These are phyloP conservation scores for Penicillium glabrum DNA, from an alignment of 2,329 filamentous ascomycete species.

Conservation along the genomic window DNA sequence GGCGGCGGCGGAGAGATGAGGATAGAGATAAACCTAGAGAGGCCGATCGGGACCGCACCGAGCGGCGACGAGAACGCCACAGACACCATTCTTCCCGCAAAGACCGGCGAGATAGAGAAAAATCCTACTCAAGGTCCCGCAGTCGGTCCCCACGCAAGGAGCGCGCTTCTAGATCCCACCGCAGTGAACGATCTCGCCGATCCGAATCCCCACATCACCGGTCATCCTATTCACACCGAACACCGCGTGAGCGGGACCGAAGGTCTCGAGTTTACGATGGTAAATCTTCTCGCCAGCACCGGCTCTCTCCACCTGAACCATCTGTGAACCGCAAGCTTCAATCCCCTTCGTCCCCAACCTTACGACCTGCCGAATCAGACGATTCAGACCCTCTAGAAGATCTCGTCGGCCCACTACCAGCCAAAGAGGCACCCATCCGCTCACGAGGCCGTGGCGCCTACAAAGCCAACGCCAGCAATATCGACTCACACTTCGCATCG, in stretches of 20 bases:
- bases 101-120: conserved; percentile 15
- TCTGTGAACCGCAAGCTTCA: background rate
- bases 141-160: conserved; percentile 23
- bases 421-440: conserved; percentile 47
- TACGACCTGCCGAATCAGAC: conserved; percentile 11
- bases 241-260: background rate
- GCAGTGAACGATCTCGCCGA: conserved; percentile 28
- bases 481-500: conserved; percentile 77
- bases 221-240: conserved; percentile 11
- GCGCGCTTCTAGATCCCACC: conserved; percentile 16
- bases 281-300: conserved; percentile 1
- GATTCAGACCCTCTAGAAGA: conserved; percentile 72
- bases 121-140: conserved; percentile 20
- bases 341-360: background rate
- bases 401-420: conserved; percentile 70
- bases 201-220: conserved; percentile 19
- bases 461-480: conserved; percentile 59
- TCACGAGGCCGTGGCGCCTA: conserved; percentile 71
- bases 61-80: conserved; percentile 12
- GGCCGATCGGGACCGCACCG: conserved; percentile 13
- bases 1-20: conserved; percentile 23
- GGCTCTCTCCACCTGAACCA: conserved; percentile 1
- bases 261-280: conserved; percentile 3
- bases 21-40: conserved; percentile 18
- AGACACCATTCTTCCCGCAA: conserved; percentile 12